Evolutionary conservation across 108 stramenopile genomes (phyloP), one percentile per base, ranked within the genome.

Genomic region (Asterionellopsis glacialis): DNA sequence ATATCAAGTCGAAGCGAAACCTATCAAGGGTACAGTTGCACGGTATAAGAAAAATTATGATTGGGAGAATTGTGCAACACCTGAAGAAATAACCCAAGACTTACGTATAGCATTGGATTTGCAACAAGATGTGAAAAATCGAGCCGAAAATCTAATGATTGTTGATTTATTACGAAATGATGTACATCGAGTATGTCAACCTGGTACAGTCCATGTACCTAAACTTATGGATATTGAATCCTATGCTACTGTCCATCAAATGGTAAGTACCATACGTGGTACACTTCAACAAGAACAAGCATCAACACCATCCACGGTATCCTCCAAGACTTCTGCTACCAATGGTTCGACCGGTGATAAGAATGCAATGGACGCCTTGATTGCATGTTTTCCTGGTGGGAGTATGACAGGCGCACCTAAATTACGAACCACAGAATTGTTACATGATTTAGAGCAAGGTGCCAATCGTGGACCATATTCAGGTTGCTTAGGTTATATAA

Each of bases 401-500:
- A 95, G 94, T 56, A 98, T 98, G 98, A 97, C 96, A 38, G 98
- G 98, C n/a, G 98, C 98, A 16, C 98, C 98, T 28, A 98, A 98
- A 73, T 64, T 81, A 24, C 83, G 95, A 23, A 93, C 95, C 13
- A 89, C 96, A 87, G 94, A 96, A 49, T 79, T 96, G 9, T 74
- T 98, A 38, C 66, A 93, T 27, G 79, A 85, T 38, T 57, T 97
- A 58, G 96, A 97, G 64, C 64, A 72, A 26, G 67, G 82, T 49
- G 67, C 69, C 3, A 68, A 73, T 19, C 82, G 98, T 5, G 96
- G 96, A 13, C 87, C 94, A 1, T 98, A 98, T 71, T 84, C 93
- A 1, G 98, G 98, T 6, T 78, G 82, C 45, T 55, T 98, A 1
- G 98, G 98, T 21, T 97, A 94, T 57, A 57, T 98, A 0, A 84